phyloP scores from a whole-genome alignment of 305 asterid genomes.

The Coffea humblotiana region DNA sequence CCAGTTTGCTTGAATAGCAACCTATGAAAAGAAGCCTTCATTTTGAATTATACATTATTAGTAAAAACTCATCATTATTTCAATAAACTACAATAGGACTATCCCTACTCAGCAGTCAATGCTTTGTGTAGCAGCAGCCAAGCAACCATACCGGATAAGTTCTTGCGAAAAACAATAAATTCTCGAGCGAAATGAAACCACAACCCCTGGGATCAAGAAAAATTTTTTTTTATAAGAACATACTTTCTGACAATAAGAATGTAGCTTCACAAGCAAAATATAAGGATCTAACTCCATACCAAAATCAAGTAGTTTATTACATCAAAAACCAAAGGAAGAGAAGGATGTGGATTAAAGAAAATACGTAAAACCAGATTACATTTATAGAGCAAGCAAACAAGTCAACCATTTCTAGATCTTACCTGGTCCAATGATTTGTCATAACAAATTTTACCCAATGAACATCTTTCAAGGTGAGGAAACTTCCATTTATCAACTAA shows the following conservation, averaged over 20 bases:
- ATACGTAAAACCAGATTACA: background rate
- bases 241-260: background rate
- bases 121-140: conserved; percentile 32
- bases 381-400: background rate
- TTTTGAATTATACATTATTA: conserved; percentile 51
- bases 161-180: conserved; percentile 79
- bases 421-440: background rate
- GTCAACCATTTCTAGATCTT: background rate
- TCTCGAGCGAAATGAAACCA: conserved; percentile 92
- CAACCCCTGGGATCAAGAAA: conserved; percentile 69
- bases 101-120: conserved; percentile 19
- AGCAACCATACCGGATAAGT: conserved; percentile 70
- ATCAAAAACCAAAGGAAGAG: background rate
- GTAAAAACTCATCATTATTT: conserved; percentile 35
- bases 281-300: background rate
- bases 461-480: background rate
- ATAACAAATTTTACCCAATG: background rate
- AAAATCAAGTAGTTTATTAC: background rate
- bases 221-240: conserved; percentile 22
- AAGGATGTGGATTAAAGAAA: background rate
- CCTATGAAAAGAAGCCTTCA: conserved; percentile 87
- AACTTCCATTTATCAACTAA: background rate
- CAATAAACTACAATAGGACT: background rate
- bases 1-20: conserved; percentile 80
- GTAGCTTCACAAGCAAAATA: background rate